Evolutionary conservation across 495 filamentous ascomycete genomes (phyloP).

Genomic region (Penicillium cataractarum): DNA sequence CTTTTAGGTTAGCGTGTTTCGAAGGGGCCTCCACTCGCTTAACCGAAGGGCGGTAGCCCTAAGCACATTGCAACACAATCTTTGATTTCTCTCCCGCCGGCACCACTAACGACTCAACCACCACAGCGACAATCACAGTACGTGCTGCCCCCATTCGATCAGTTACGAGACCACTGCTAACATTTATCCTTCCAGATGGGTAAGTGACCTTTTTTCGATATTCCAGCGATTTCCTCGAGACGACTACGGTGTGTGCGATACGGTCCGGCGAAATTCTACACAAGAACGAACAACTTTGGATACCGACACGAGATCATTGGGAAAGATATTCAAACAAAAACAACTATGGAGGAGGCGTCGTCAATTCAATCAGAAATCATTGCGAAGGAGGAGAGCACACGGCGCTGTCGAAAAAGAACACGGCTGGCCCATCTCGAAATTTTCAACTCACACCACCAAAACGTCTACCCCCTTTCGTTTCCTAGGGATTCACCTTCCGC

Average conservation of each 20-base stretch:
- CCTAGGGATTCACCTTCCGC: constrained; percentile 10
- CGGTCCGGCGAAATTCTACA: constrained; percentile 25
- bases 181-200: constrained; percentile 54
- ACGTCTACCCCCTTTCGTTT: constrained; percentile 9
- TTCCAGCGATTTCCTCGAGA: constrained; percentile 31
- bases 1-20: not conserved
- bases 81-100: constrained; percentile 46
- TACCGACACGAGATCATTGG: constrained; percentile 1
- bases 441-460: constrained; percentile 17
- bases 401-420: constrained; percentile 10
- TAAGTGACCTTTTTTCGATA: constrained; percentile 46
- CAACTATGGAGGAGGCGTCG: constrained; percentile 1
- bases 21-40: constrained; percentile 44
- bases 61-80: constrained; percentile 53
- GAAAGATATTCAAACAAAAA: constrained; percentile 1
- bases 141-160: constrained; percentile 32
- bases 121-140: constrained; percentile 61
- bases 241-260: constrained; percentile 38
- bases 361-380: not conserved
- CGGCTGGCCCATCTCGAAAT: constrained; percentile 25
- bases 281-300: constrained; percentile 20
- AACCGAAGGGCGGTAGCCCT: constrained; percentile 53
- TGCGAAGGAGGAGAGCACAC: constrained; percentile 8
- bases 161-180: constrained; percentile 34
- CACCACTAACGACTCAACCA: constrained; percentile 52